A percentile compares a stretch with the other conserved stretches of the same genome.
These are phyloP conservation scores for Benincasa hispida DNA, from an alignment of 306 rosid species.

Conservation along the genomic window DNA sequence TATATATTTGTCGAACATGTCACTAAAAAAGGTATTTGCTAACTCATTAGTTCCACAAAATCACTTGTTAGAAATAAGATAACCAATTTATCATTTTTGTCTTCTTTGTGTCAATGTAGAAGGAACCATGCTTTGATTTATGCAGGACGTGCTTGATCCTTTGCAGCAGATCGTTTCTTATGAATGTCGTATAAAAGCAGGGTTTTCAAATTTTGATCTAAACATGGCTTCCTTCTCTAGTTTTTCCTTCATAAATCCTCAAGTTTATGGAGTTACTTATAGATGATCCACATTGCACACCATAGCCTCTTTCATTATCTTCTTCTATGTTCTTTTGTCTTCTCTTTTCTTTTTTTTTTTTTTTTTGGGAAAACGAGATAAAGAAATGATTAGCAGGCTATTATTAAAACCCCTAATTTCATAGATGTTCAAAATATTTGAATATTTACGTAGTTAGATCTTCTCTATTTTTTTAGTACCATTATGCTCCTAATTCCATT, in stretches of 20 bases:
- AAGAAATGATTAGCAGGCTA: too few relatives aligned
- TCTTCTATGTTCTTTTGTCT: not conserved
- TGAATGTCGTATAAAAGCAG: conserved; percentile 66
- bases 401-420: too few relatives aligned
- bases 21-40: conserved; percentile 50
- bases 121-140: conserved; percentile 44
- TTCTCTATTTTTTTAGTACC: too few relatives aligned
- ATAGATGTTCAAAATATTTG: too few relatives aligned
- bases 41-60: too few relatives aligned
- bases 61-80: not conserved
- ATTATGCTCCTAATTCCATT: too few relatives aligned
- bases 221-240: conserved; percentile 31
- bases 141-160: conserved; percentile 60
- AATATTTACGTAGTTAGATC: too few relatives aligned
- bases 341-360: too few relatives aligned
- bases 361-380: too few relatives aligned
- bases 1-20: conserved; percentile 76
- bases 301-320: not conserved
- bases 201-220: conserved; percentile 52
- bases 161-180: conserved; percentile 54
- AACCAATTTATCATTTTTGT: not conserved
- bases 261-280: conserved; percentile 53
- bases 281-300: conserved; percentile 17
- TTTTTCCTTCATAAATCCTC: conserved; percentile 45
- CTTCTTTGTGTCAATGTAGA: conserved; percentile 22